These are phyloP conservation scores for Escallonia herrerae DNA, from an alignment of 129 eudicot species.

Conservation along the genomic window DNA sequence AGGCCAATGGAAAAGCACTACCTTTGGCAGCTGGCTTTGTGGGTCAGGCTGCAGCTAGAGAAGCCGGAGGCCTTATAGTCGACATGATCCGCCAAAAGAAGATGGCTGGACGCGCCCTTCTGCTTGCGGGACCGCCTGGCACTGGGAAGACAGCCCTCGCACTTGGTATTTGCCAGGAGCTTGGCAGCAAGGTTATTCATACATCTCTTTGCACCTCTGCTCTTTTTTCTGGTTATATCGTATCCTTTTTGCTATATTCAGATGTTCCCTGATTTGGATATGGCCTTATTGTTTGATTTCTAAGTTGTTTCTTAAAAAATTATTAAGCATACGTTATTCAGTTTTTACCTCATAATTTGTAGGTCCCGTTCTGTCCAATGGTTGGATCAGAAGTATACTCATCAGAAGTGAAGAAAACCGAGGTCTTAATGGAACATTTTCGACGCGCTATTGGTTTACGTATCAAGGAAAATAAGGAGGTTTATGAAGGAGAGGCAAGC, in stretches of 20 bases:
- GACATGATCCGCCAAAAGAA: constrained; percentile 97
- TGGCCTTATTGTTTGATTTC: too few relatives aligned
- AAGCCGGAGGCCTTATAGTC: constrained; percentile 93
- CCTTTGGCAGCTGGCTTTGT: constrained; percentile 97
- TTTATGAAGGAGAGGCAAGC: constrained; percentile 97
- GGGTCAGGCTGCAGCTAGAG: constrained; percentile 88
- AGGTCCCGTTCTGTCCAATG: constrained; percentile 99
- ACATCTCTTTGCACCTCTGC: not conserved
- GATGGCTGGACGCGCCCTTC: constrained; percentile 93
- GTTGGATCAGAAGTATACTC: constrained; percentile 99
- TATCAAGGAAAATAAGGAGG: constrained; percentile 95
- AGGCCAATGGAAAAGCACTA: constrained; percentile 69
- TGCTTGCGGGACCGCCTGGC: constrained; percentile 97
- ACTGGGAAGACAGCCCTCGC: constrained; percentile 98
- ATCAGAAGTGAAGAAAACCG: constrained; percentile 97
- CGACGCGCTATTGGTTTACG: constrained; percentile 98
- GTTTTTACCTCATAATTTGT: not conserved
- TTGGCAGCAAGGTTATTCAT: constrained; percentile 82
- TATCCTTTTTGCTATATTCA: too few relatives aligned
- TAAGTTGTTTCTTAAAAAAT: not conserved
- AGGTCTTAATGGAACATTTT: constrained; percentile 92
- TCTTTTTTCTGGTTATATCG: too few relatives aligned
- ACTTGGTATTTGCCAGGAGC: constrained; percentile 91
- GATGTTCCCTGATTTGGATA: too few relatives aligned
- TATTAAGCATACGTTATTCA: not conserved